A percentile compares a stretch with the other conserved stretches of the same genome.
Conservation (phyloP, 768 basidiomycete species). For the Fibroporia radiculosa region DNA sequence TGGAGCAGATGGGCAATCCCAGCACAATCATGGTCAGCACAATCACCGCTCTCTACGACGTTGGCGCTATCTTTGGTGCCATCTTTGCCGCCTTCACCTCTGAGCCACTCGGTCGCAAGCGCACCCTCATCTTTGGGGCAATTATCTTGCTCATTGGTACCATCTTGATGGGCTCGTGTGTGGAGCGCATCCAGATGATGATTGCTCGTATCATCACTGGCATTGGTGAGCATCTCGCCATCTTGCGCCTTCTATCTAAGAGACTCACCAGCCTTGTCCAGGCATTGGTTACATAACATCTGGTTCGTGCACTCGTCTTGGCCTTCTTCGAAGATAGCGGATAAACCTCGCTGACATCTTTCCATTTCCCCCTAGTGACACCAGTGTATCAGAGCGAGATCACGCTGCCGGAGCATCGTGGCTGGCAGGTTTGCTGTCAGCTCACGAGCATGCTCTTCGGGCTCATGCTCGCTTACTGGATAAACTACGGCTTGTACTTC, state of each 20-base stretch:
- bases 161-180: slow-evolving; percentile 3
- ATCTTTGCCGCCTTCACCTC: slow-evolving; percentile 5
- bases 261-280: not conserved
- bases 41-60: slow-evolving; percentile 8
- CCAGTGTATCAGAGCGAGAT: slow-evolving; percentile 8
- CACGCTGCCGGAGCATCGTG: slow-evolving; percentile 6
- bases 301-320: not conserved
- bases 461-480: slow-evolving; percentile 8
- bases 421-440: slow-evolving; percentile 8
- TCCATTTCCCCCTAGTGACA: not conserved
- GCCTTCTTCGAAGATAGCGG: slow-evolving; percentile 1
- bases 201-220: slow-evolving; percentile 5
- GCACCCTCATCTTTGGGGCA: slow-evolving; percentile 5
- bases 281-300: slow-evolving; percentile 8
- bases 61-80: slow-evolving; percentile 5
- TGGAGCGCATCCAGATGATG: slow-evolving; percentile 7
- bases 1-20: slow-evolving; percentile 4
- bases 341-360: slow-evolving; percentile 1
- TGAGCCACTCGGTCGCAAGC: slow-evolving; percentile 5
- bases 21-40: slow-evolving; percentile 9
- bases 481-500: slow-evolving; percentile 5
- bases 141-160: slow-evolving; percentile 3
- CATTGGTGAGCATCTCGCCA: not conserved
- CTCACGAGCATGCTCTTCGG: slow-evolving; percentile 5
- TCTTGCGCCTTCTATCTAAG: not conserved